These are phyloP conservation scores for Pulveroboletus sp. DNA, from an alignment of 1,284 basidiomycete genomes.

Conservation along the genomic window DNA sequence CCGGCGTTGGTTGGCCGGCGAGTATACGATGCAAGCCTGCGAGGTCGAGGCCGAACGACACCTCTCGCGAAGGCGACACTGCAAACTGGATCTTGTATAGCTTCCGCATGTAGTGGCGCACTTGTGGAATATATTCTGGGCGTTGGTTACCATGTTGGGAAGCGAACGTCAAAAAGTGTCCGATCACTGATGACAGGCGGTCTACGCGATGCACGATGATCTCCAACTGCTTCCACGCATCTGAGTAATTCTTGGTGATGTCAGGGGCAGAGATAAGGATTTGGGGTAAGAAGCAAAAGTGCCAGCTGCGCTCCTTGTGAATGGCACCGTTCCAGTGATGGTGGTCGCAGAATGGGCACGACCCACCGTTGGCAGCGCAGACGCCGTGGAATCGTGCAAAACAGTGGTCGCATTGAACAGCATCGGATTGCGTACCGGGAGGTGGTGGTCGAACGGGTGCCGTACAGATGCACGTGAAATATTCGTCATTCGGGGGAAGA, in stretches of 20 bases:
- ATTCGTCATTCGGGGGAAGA: slow-evolving; percentile 72
- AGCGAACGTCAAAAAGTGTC: slow-evolving; percentile 74
- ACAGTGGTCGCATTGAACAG: slow-evolving; percentile 85
- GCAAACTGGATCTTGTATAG: slow-evolving; percentile 81
- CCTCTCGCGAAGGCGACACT: slow-evolving; percentile 72
- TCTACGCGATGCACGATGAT: slow-evolving; percentile 75
- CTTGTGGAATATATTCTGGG: slow-evolving; percentile 71
- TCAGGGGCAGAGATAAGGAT: slow-evolving; percentile 70
- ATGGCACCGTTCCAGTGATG: slow-evolving; percentile 85
- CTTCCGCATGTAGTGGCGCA: slow-evolving; percentile 85
- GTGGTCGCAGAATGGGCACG: slow-evolving; percentile 85
- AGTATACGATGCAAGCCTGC: slow-evolving; percentile 77
- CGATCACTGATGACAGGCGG: slow-evolving; percentile 68
- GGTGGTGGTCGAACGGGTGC: slow-evolving; percentile 72
- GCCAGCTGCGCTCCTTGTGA: slow-evolving; percentile 76
- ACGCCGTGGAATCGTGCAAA: slow-evolving; percentile 80
- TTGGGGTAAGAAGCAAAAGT: slow-evolving; percentile 74
- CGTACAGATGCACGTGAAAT: slow-evolving; percentile 79
- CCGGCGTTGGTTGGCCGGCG: slow-evolving; percentile 59
- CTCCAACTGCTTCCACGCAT: slow-evolving; percentile 75
- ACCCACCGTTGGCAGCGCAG: slow-evolving; percentile 82
- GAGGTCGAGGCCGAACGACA: slow-evolving; percentile 77
- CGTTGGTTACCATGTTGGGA: slow-evolving; percentile 67
- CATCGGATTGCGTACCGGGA: slow-evolving; percentile 70
- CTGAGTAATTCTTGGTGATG: slow-evolving; percentile 72